A percentile compares a stretch with the other conserved stretches of the same genome.
These are phyloP conservation scores for Psilocybe subaeruginosa DNA, from an alignment of 768 basidiomycete genomes.

Conservation along the genomic window DNA sequence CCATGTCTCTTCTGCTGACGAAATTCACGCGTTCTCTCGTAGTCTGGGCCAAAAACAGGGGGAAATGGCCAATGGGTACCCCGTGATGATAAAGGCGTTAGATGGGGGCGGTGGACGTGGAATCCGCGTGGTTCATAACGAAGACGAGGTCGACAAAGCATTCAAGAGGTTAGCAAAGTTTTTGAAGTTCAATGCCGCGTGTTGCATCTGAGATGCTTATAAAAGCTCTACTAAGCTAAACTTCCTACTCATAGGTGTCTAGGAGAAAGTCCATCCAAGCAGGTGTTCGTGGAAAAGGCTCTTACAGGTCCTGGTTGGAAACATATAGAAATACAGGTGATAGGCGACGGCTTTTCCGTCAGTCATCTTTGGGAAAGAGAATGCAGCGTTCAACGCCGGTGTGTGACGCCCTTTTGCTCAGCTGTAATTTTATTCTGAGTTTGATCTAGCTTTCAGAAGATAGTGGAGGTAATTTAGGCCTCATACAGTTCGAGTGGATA, in stretches of 20 bases:
- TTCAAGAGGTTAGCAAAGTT: constrained; percentile 55
- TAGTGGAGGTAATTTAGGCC: constrained; percentile 66
- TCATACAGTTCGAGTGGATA: background rate
- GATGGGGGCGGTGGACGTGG: constrained; percentile 91
- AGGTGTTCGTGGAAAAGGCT: constrained; percentile 85
- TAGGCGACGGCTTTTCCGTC: constrained; percentile 76
- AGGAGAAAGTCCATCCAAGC: constrained; percentile 40
- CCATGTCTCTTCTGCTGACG: constrained; percentile 26
- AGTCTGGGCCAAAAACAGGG: background rate
- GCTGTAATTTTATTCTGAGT: background rate
- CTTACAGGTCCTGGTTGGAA: constrained; percentile 74
- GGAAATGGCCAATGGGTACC: constrained; percentile 29
- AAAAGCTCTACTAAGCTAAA: too few species aligned
- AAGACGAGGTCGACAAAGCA: constrained; percentile 70
- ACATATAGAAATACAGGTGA: constrained; percentile 87
- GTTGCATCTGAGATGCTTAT: too few species aligned
- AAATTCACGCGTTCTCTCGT: constrained; percentile 26
- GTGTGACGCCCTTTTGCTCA: constrained; percentile 18
- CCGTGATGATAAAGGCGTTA: constrained; percentile 89
- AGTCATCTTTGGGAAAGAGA: constrained; percentile 91
- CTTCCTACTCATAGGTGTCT: constrained; percentile 27
- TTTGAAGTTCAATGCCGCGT: background rate
- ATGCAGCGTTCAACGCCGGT: constrained; percentile 88
- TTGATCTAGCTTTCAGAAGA: constrained; percentile 68
- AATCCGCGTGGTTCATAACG: constrained; percentile 82